Evolutionary conservation across 805 yeast species (phyloP), one percentile per base, ranked within the genome.

Genomic region (Yamadazyma insecticola): DNA sequence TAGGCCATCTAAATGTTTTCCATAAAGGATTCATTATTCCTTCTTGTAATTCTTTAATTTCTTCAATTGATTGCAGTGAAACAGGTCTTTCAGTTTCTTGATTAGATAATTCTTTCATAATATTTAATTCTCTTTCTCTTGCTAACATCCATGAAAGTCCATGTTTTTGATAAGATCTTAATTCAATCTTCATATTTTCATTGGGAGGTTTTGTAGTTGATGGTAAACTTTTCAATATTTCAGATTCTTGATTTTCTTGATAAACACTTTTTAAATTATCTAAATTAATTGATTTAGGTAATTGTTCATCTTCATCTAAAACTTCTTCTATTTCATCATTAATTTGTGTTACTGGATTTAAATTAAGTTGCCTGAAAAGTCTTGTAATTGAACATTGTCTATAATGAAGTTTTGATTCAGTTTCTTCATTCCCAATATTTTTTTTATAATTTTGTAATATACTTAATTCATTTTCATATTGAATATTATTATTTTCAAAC

Each of bases 141-240:
- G 77, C 70, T n/a, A 87, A 57, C 90, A 88, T 81, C 96, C 96
- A 88, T 1, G 89, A 76, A 18, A 87, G 57, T 0, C 95, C 96
- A 45, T 81, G 86, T 39, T 74, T 78, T 55, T 90, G 97, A 52
- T 90, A 90, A 1, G 77, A 72, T 34, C 95, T 63, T 29, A 90
- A 57, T 1, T 61, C 60, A 29, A 89, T 44, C 6, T 64, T 65
- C 46, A 88, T 82, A 33, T 72, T 70, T 1, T 47, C 45, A 11
- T 26, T 13, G 0, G 67, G 67, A 0, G 72, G 68, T 0, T 74
- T 77, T 2, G 78, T 78, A 1, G 82, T 72, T 37, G 75, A 80
- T 2, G 89, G 89, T 4, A 81, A 60, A 16, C 69, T 62, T 8
- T 72, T 70, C 13, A 74, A 45, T 8, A 70, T 53, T n/a, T 74